Conservation (phyloP, 371 early-diverging fungal genomes). For the Syncephalastrum monosporum region DNA sequence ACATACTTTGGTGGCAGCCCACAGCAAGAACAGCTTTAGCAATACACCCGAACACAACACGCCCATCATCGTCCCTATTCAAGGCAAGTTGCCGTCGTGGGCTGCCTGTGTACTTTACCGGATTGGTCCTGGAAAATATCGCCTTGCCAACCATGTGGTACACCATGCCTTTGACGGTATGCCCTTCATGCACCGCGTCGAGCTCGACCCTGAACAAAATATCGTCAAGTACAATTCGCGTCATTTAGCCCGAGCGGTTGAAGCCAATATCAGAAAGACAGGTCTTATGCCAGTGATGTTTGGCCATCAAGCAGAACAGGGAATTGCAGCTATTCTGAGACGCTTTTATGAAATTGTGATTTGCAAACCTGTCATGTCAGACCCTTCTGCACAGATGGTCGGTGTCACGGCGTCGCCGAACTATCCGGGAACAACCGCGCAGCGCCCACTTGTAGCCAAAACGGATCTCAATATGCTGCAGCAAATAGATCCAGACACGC, state of each 20-base stretch:
- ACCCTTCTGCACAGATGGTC: conserved; percentile 19
- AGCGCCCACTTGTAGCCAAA: conserved; percentile 43
- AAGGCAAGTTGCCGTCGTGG: too few species aligned
- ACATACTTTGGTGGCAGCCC: too few species aligned
- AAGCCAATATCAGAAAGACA: not conserved
- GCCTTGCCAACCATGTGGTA: conserved; percentile 29
- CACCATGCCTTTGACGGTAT: conserved; percentile 49
- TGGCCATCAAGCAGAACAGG: too few species aligned
- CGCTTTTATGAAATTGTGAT: too few species aligned
- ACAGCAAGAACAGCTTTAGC: too few species aligned
- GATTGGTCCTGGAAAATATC: conserved; percentile 37
- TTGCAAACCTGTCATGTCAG: not conserved
- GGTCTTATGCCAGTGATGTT: too few species aligned
- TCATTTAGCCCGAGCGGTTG: conserved; percentile 19
- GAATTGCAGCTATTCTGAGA: too few species aligned
- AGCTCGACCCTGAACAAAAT: conserved; percentile 23
- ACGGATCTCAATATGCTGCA: conserved; percentile 62
- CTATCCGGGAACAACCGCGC: conserved; percentile 29
- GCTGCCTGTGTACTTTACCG: not conserved
- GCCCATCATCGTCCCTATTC: too few species aligned
- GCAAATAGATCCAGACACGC: conserved; percentile 59
- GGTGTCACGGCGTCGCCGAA: conserved; percentile 61
- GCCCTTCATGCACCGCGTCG: conserved; percentile 42
- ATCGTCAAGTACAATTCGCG: conserved; percentile 33
- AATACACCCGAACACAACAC: too few species aligned